Base-by-base conservation (phyloP, 176 grass and related monocot species). In the Canna indica region DNA sequence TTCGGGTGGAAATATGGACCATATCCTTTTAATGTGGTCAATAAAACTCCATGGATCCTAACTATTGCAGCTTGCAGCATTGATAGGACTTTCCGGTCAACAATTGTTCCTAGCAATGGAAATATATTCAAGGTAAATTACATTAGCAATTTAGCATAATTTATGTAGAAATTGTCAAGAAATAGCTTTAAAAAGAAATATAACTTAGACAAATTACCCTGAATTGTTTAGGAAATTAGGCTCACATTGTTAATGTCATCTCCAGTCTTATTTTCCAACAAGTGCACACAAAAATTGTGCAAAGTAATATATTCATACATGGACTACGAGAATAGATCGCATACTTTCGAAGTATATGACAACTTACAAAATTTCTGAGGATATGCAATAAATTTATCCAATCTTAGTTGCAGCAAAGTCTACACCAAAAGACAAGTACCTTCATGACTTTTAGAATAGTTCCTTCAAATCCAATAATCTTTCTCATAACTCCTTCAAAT, bases 1-100 rank as follows among this genome's bases (percentile, higher is more conserved):
- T 77, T 96, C 92, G 34, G 88, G 77, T 61, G 92, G 92, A 30
- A 96, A 96, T 81, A 96, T 69, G 92, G 92, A 12, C 92, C 92
- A 1, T 76, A 85, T 46, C 92, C 88, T 2, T 89, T 74, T n/a
- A n/a, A 88, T 42, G 88, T 91, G 46, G 88, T 96, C 58, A 96
- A 96, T 81, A 68, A 85, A 1, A 86, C 88, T 38, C 92, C 92
- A 14, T 96, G 92, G 92, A 83, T 96, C 36, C 53, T 96, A 57
- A 96, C 92, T 32, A 85, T 96, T n/a, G 92, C 83, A 2, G 92
- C 92, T 45, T n/a, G n/a, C n/a, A n/a, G n/a, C n/a, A n/a, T n/a
- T n/a, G n/a, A n/a, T n/a, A n/a, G n/a, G n/a, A n/a, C n/a, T 47
- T 96, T 91, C 76, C 92, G 85, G 56, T 91, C 92, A 78, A 75